These are phyloP conservation scores for Primulina eburnea DNA, from an alignment of 257 asterid genomes.

Conservation along the genomic window DNA sequence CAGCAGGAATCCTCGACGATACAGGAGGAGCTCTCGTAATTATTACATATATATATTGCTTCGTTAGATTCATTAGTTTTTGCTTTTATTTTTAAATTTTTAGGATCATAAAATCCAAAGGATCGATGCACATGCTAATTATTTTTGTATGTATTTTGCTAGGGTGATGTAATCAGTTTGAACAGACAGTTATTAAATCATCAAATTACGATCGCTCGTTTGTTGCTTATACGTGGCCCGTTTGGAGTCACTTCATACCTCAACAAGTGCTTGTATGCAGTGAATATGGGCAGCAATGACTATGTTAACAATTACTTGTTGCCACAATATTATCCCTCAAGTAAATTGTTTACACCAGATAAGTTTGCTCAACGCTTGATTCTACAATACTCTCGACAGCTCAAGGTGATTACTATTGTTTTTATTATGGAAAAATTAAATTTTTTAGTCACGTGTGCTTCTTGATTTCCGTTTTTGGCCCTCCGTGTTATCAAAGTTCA, in stretches of 20 bases:
- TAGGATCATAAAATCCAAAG: no score
- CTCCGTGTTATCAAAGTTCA: no score
- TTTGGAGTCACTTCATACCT: conserved; percentile 20
- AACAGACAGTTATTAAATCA: conserved; percentile 34
- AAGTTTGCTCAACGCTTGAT: conserved; percentile 40
- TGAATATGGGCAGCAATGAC: conserved; percentile 59
- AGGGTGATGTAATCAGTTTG: conserved; percentile 43
- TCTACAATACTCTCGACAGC: conserved; percentile 18
- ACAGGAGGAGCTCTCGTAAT: conserved; percentile 36
- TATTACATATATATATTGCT: no score
- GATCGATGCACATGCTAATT: no score
- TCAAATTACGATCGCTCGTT: conserved; percentile 1
- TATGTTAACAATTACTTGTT: conserved; percentile 52
- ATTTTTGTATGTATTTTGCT: background rate
- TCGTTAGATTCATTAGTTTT: no score
- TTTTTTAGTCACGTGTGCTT: no score
- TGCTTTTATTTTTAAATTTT: no score
- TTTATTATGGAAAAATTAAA: no score
- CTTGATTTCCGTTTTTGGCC: no score
- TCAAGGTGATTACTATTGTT: conserved; percentile 22
- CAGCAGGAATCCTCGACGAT: conserved; percentile 49
- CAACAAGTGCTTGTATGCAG: conserved; percentile 41
- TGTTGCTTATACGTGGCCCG: conserved; percentile 13
- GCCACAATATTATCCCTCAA: conserved; percentile 24
- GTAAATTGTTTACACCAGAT: conserved; percentile 31